These are phyloP conservation scores for Aspergillus coremiiformis DNA, from an alignment of 495 filamentous ascomycete species.

Conservation along the genomic window DNA sequence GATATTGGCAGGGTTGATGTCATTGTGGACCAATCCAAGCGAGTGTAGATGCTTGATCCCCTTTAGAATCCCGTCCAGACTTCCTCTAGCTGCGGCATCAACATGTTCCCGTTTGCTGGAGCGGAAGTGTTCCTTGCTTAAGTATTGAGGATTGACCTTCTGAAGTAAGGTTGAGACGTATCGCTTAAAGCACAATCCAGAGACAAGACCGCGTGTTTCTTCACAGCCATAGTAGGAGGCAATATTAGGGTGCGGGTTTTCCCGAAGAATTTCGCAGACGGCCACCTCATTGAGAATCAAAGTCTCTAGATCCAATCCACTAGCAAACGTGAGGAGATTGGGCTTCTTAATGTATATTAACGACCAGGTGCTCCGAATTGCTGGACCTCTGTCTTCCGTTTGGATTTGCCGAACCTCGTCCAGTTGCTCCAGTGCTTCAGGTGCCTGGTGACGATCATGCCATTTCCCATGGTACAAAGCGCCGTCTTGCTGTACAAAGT, in stretches of 20 bases:
- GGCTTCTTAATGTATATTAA: slow-evolving; percentile 21
- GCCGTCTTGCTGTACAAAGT: slow-evolving; percentile 15
- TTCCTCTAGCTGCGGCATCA: slow-evolving; percentile 9
- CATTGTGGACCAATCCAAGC: slow-evolving; percentile 31
- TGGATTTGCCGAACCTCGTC: slow-evolving; percentile 14
- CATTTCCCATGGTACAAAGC: slow-evolving; percentile 20
- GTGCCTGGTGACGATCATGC: slow-evolving; percentile 13
- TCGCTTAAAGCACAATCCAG: slow-evolving; percentile 32
- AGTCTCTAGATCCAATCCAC: slow-evolving; percentile 12
- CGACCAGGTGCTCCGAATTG: slow-evolving; percentile 12
- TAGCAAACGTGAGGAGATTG: slow-evolving; percentile 17
- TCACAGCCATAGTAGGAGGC: slow-evolving; percentile 29
- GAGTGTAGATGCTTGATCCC: slow-evolving; percentile 33
- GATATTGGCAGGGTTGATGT: slow-evolving; percentile 34
- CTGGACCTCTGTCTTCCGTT: slow-evolving; percentile 16
- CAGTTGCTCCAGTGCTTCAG: slow-evolving; percentile 15
- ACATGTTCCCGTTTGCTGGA: slow-evolving; percentile 15
- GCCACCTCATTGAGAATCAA: slow-evolving; percentile 18
- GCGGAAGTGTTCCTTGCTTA: slow-evolving; percentile 16
- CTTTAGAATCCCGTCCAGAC: slow-evolving; percentile 21
- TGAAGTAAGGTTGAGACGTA: slow-evolving; percentile 28
- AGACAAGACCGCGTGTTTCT: slow-evolving; percentile 26
- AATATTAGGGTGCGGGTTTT: slow-evolving; percentile 33
- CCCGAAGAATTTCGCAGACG: slow-evolving; percentile 26
- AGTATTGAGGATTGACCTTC: slow-evolving; percentile 18